These are phyloP conservation scores for Ganoderma leucocontextum DNA, from an alignment of 1,284 basidiomycete genomes.

Conservation along the genomic window DNA sequence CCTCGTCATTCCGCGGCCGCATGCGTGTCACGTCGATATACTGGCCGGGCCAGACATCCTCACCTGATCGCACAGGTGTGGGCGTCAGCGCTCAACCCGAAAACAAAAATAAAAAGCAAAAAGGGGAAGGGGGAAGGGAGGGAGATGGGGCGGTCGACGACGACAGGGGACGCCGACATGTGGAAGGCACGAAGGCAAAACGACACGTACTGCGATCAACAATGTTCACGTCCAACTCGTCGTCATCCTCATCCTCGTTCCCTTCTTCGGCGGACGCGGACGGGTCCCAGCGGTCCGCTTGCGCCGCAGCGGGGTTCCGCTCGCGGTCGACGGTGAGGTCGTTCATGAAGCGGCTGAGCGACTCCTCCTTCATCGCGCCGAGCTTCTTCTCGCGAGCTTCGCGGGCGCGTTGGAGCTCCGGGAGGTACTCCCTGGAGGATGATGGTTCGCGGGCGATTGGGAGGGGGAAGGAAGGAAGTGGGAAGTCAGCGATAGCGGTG, in stretches of 20 bases:
- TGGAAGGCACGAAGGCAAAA: constrained; percentile 14
- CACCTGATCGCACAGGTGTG: constrained; percentile 49
- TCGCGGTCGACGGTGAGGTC: constrained; percentile 83
- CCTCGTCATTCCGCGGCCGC: constrained; percentile 58
- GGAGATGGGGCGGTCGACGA: background rate
- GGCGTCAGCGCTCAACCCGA: constrained; percentile 19
- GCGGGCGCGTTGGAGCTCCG: constrained; percentile 83
- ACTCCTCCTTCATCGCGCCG: constrained; percentile 78
- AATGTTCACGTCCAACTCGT: constrained; percentile 62
- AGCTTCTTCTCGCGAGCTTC: constrained; percentile 69
- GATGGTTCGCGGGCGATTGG: background rate
- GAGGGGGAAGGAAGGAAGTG: background rate
- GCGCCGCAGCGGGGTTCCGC: constrained; percentile 61
- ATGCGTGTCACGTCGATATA: constrained; percentile 73
- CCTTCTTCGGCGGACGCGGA: constrained; percentile 43
- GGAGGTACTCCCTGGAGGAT: constrained; percentile 83
- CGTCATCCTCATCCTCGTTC: constrained; percentile 66
- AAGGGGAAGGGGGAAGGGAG: background rate
- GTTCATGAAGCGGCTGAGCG: constrained; percentile 83
- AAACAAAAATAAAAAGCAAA: background rate
- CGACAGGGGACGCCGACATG: background rate
- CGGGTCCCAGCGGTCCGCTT: constrained; percentile 65
- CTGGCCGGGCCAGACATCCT: constrained; percentile 72
- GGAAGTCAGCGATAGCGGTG: background rate
- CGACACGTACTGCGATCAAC: constrained; percentile 69